Conservation (phyloP, 2,329 filamentous ascomycete species). For the Colletotrichum horii region DNA sequence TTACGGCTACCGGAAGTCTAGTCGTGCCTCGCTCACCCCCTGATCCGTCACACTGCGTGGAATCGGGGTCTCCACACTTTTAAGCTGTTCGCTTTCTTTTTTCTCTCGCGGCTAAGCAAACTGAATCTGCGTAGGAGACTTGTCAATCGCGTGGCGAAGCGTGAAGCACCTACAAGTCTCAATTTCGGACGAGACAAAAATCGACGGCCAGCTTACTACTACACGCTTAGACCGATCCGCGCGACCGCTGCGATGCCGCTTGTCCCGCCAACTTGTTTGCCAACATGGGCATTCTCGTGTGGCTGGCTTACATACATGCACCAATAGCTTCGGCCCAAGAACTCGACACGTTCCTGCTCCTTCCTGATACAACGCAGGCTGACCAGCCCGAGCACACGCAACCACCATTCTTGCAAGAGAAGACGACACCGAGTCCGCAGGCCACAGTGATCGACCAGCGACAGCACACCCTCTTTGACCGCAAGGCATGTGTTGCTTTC, state of each 20-base stretch:
- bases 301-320: background rate
- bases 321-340: background rate
- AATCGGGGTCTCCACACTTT: background rate
- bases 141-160: constrained; percentile 1
- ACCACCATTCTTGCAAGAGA: background rate
- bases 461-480: background rate
- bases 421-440: background rate
- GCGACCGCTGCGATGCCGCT: background rate
- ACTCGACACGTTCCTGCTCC: background rate
- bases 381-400: background rate
- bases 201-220: background rate
- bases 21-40: background rate
- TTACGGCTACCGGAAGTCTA: background rate
- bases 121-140: background rate
- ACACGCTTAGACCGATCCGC: background rate
- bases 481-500: background rate
- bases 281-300: background rate
- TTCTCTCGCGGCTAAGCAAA: constrained; percentile 1
- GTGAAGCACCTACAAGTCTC: background rate
- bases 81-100: constrained; percentile 13
- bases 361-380: background rate
- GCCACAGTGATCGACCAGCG: background rate
- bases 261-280: background rate
- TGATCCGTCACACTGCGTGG: background rate
- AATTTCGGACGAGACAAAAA: background rate